Base-by-base conservation (phyloP, 2,329 filamentous ascomycete species). In the Incumbomyces delicatus region DNA sequence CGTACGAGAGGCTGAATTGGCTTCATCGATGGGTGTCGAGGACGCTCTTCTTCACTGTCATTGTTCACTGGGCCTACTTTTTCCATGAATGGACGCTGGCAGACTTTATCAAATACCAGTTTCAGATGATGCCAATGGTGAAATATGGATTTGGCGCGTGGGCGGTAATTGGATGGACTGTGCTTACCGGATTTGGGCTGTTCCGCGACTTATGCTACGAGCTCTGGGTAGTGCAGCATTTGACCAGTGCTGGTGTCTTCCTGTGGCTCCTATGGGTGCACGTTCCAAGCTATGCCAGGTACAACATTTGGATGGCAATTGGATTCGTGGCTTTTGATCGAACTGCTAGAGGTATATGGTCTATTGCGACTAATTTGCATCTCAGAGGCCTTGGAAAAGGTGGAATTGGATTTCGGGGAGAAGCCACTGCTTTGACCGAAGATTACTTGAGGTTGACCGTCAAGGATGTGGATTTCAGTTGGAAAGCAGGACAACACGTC, bases 401-500 rank as follows among this genome's bases (percentile, higher is more conserved):
- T 32, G 50, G 36, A 20, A 35, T 41, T 36, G 46, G 39, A 53
- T 74, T n/a, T 16, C 20, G n/a, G 16, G 44, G 29, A n/a, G 10
- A 46, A 16, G 33, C 35, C 16, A 22, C 12, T 49, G 47, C 20
- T 39, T 66, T 3, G 13, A 7, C 11, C 6, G 3, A 29, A 66
- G 69, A 60, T 58, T 64, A 3, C 70, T 70, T 53, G 61, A 60
- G 72, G 7, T 67, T 83, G 50, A 75, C 72, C 1, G 72, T 83
- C 37, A 57, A 65, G 1, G 69, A 76, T 17, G 75, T 75, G 1
- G 70, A 73, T 2, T 69, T 81, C 42, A 63, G 58, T 14, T 84
- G 80, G 80, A 68, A 61, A 22, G 70, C 80, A 2, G 80, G 80
- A 1, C 79, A 83, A 50, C 79, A 83, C 57, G 69, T 77, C 0